Evolutionary conservation across 2,329 filamentous ascomycete genomes (phyloP).

Genomic region (Botryotinia calthae): DNA sequence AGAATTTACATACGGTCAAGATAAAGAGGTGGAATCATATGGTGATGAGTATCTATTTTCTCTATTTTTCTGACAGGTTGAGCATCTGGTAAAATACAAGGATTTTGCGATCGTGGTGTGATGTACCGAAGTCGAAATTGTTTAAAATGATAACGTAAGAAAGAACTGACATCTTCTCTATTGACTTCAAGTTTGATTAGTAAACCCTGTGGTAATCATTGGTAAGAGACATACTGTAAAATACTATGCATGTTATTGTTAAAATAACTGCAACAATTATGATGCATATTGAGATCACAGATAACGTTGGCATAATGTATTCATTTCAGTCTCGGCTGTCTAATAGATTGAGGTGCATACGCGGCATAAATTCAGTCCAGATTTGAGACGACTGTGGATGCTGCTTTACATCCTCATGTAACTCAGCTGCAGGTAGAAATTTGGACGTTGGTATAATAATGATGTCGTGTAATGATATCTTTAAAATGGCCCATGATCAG

Average conservation of each 20-base stretch:
- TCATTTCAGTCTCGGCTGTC: background rate
- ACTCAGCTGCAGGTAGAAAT: background rate
- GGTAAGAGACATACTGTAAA: background rate
- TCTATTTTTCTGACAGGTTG: background rate
- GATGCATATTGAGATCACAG: background rate
- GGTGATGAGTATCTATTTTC: conserved; percentile 17
- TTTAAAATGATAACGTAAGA: background rate
- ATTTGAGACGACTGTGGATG: background rate
- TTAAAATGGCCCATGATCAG: background rate
- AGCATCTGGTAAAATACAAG: background rate
- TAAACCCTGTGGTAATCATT: background rate
- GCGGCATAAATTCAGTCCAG: background rate
- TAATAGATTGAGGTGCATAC: background rate
- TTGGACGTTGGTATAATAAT: background rate
- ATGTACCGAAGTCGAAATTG: background rate
- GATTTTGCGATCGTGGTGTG: background rate
- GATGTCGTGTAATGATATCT: background rate
- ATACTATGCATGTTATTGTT: background rate
- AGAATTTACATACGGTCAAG: background rate
- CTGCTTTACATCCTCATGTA: background rate
- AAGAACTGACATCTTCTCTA: conserved; percentile 6
- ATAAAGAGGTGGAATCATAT: conserved; percentile 8
- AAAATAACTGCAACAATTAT: conserved; percentile 4
- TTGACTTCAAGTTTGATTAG: background rate
- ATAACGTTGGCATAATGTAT: background rate